Evolutionary conservation across 2,329 filamentous ascomycete species (phyloP), one percentile per base, ranked within the genome.

Genomic region (Alternaria ethzedia): DNA sequence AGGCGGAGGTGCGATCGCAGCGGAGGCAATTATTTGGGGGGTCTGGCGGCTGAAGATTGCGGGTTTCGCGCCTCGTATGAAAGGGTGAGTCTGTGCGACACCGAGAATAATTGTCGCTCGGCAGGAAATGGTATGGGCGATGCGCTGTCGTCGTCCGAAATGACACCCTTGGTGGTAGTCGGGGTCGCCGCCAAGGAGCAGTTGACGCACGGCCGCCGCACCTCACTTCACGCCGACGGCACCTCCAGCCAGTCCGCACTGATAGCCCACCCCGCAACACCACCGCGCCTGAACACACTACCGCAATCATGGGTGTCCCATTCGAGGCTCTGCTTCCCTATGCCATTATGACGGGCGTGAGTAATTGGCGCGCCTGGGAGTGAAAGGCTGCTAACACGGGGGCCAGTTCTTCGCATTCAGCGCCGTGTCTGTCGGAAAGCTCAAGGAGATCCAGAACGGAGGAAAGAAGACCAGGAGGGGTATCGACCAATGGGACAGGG

Each of bases 271-370:
- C 67, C 66, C 64, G 61, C 70, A 65, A 66, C 68, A 65, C 62
- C 63, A 67, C 68, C 59, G 61, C 73, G 50, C 57, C 65, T 63
- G 60, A 32, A 60, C 67, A 65, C 63, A 73, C 75, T 60, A 64
- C 70, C 67, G 72, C 75, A 78, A 83, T 68, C 69, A 89, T 89
- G 88, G 87, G 87, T 80, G 86, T 90, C 66, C 88, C 88, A 47
- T 90, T 90, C 78, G 88, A 90, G 82, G 85, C 88, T 69, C 80
- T 90, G 70, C 76, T 90, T 72, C 88, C 88, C 52, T 90, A 89
- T 77, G 88, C 83, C 71, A 86, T 90, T 76, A 88, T 89, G 81
- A 80, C 88, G 59, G 84, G 80, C 76, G 87, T 89, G 85, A 66
- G 86, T 81, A 52, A 59, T 67, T 32, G 26, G 51, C 61, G 57